Base-by-base conservation (phyloP, 176 grass and related monocot species). In the Musa beccarii region DNA sequence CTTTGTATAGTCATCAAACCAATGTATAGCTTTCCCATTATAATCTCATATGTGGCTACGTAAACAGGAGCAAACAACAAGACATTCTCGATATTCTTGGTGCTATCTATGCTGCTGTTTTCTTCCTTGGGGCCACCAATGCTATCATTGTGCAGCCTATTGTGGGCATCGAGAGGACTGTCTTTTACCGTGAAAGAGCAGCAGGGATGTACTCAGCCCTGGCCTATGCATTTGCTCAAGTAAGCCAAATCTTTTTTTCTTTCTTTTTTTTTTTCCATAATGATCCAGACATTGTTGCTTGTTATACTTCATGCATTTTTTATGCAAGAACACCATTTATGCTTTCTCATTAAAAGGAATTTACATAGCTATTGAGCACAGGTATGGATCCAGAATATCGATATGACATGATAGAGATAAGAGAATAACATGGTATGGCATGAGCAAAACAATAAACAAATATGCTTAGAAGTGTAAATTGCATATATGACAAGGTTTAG, bases 121-220 rank as follows among this genome's bases (percentile, higher is more conserved):
- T 90, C 87, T 97, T 93, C 82, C 85, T 97, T 65, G 93, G 93
- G 11, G 81, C 85, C 12, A 53, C 85, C 51, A 93, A 93, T 72
- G 79, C 81, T 28, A 78, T 86, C n/a, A 82, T 83, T 20, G 86
- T 92, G 67, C 93, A 90, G 52, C 93, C 93, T 75, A 61, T 97
- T 17, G 87, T 93, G 63, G 77, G 78, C 2, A 76, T 96, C 10
- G 93, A 96, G 81, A 79, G 93, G 74, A 77, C 89, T 20, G 93
- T 96, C 61, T 92, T 88, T 76, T 96, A 96, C 64, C 89, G 89
- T 15, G 93, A 96, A 83, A 96, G 82, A 51, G 93, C 93, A 70
- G 93, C 93, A 0, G 93, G 93, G 66, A 92, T 92, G 93, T 96
- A 96, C 85, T 96, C 93, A 75, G 81, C 93, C 49, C 78, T 96